A percentile compares a stretch with the other conserved stretches of the same genome.
These are phyloP conservation scores for Trametes cinnabarina DNA, from an alignment of 768 basidiomycete genomes.

Conservation along the genomic window DNA sequence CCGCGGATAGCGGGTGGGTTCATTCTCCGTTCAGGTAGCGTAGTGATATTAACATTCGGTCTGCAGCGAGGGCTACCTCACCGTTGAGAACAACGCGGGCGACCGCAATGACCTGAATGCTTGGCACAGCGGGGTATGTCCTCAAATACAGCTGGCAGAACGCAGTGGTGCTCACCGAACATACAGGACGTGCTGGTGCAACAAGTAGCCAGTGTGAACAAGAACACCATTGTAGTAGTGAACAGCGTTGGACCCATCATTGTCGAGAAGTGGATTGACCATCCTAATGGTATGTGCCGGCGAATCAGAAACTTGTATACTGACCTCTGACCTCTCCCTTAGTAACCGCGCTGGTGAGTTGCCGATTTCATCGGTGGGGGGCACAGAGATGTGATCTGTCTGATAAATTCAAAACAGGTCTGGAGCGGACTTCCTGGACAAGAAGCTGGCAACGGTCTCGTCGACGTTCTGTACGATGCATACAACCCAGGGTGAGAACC, in stretches of 20 bases:
- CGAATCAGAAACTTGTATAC: no score
- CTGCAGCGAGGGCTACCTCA: conserved; percentile 46
- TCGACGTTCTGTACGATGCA: conserved; percentile 73
- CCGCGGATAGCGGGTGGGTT: conserved; percentile 33
- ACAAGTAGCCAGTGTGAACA: conserved; percentile 63
- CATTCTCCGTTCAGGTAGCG: neutral
- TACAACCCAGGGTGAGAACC: conserved; percentile 65
- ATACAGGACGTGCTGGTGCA: conserved; percentile 41
- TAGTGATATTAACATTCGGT: neutral
- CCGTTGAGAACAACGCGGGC: conserved; percentile 58
- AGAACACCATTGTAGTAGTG: conserved; percentile 80
- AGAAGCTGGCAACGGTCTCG: conserved; percentile 71
- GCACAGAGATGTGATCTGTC: no score
- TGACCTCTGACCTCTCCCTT: neutral
- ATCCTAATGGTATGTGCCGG: conserved; percentile 52
- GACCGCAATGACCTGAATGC: conserved; percentile 41
- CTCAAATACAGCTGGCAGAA: neutral
- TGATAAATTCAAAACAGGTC: conserved; percentile 25
- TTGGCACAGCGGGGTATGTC: conserved; percentile 37
- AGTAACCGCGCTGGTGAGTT: conserved; percentile 9
- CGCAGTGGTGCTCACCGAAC: neutral
- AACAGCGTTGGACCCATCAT: conserved; percentile 61
- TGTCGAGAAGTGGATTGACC: conserved; percentile 67
- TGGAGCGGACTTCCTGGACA: conserved; percentile 63
- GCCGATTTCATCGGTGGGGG: no score